These are phyloP conservation scores for Porogramme epimiltina DNA, from an alignment of 1,284 basidiomycete genomes.

Conservation along the genomic window DNA sequence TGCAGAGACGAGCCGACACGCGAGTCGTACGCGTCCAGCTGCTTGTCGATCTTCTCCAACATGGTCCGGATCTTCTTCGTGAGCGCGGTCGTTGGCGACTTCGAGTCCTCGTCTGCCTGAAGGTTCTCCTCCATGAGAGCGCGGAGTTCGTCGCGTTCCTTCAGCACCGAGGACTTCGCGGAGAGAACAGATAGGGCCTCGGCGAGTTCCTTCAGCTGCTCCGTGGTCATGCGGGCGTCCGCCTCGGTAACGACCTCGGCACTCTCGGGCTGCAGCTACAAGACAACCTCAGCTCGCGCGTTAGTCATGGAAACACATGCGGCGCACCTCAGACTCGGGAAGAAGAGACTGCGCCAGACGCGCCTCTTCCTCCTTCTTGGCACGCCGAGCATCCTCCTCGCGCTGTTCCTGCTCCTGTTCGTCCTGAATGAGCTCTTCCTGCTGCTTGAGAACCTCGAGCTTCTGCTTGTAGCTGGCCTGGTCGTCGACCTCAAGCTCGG, in stretches of 20 bases:
- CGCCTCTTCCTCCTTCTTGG: conserved; percentile 79
- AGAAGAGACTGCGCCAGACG: conserved; percentile 74
- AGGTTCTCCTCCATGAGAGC: conserved; percentile 92
- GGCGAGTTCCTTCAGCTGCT: conserved; percentile 93
- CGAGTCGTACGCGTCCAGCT: conserved; percentile 90
- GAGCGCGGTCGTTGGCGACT: conserved; percentile 78
- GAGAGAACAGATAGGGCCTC: conserved; percentile 92
- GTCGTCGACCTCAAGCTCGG: conserved; percentile 94
- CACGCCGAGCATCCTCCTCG: conserved; percentile 89
- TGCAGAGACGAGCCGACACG: conserved; percentile 92
- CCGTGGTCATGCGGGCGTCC: conserved; percentile 92
- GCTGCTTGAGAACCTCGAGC: conserved; percentile 95
- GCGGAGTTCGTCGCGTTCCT: conserved; percentile 92
- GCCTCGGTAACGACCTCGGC: conserved; percentile 46
- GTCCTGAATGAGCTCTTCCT: conserved; percentile 99
- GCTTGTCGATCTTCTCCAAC: conserved; percentile 94
- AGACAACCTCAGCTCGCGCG: background rate
- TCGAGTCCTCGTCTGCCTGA: conserved; percentile 84
- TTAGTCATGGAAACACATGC: background rate
- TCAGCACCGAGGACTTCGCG: conserved; percentile 95
- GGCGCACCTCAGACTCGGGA: conserved; percentile 75
- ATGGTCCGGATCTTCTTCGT: conserved; percentile 95
- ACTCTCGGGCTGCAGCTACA: conserved; percentile 50
- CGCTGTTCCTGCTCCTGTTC: conserved; percentile 98
- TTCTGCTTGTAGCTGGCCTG: conserved; percentile 97